Evolutionary conservation across 345 rosid species (phyloP).

Genomic region (Eucalyptus curtisii): DNA sequence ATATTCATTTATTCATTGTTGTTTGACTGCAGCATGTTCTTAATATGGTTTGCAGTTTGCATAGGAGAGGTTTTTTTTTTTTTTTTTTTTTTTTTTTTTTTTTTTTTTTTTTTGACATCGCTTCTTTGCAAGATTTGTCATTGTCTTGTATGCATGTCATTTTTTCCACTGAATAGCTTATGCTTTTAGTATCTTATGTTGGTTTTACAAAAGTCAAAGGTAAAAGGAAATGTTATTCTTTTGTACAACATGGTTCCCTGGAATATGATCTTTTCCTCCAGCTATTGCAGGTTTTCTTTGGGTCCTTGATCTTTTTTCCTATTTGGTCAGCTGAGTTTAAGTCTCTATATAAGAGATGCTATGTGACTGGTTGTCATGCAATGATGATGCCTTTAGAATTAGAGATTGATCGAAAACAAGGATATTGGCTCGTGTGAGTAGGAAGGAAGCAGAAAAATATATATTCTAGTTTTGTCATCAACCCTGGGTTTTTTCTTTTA

Average conservation of each 20-base stretch:
- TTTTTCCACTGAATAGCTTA: neutral
- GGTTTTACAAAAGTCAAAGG: neutral
- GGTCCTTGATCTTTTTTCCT: neutral
- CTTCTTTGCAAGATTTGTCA: neutral
- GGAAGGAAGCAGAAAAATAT: neutral
- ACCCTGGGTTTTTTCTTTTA: neutral
- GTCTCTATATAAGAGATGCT: neutral
- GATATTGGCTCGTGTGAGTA: neutral
- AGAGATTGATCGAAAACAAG: neutral
- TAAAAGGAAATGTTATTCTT: neutral
- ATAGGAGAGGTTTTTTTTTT: neutral
- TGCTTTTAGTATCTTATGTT: neutral
- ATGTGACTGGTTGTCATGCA: neutral
- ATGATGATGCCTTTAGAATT: neutral
- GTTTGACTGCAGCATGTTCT: neutral
- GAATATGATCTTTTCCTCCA: neutral
- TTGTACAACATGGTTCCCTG: neutral
- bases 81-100: neutral
- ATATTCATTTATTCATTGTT: neutral
- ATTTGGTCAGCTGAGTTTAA: neutral
- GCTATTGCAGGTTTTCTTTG: neutral
- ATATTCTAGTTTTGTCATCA: neutral
- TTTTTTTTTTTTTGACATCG: neutral
- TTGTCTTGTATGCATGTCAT: neutral
- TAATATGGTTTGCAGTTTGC: neutral